Conservation (phyloP, 805 yeast species). For the Nakazawaea pomicola region DNA sequence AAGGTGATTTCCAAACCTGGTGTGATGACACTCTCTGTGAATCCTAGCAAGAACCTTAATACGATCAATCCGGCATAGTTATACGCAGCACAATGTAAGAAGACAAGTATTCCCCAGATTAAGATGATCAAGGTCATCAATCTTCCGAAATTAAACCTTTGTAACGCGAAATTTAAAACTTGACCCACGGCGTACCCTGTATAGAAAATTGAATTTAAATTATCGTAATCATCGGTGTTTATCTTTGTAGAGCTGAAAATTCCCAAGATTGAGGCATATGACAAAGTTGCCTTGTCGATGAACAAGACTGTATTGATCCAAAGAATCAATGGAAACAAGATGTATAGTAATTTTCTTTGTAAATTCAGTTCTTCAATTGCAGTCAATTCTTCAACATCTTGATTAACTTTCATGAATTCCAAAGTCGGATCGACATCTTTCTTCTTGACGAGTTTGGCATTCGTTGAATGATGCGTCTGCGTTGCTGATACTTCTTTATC, state of each 20-base stretch:
- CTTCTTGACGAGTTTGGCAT: conserved; percentile 10
- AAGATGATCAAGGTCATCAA: conserved; percentile 31
- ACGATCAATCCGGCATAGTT: conserved; percentile 42
- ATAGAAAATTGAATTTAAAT: conserved; percentile 10
- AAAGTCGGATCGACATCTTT: conserved; percentile 26
- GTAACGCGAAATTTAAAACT: conserved; percentile 35
- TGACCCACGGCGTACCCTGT: conserved; percentile 30
- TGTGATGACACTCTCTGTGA: conserved; percentile 38
- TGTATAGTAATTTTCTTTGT: conserved; percentile 35
- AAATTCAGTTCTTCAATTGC: conserved; percentile 25
- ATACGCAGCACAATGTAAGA: conserved; percentile 39
- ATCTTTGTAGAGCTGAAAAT: conserved; percentile 26
- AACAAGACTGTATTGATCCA: conserved; percentile 1
- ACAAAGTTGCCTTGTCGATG: conserved; percentile 9
- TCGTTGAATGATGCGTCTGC: conserved; percentile 6
- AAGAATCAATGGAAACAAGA: conserved; percentile 30
- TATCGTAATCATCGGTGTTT: conserved; percentile 22
- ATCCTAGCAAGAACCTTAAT: conserved; percentile 46
- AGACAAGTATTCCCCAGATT: conserved; percentile 41
- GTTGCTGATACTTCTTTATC: neutral
- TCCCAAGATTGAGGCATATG: conserved; percentile 26
- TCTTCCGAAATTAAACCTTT: conserved; percentile 36
- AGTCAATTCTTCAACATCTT: conserved; percentile 15
- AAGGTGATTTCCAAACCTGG: conserved; percentile 42
- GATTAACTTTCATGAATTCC: conserved; percentile 19